phyloP scores from a whole-genome alignment of 441 rosid species.

The Pelargonium fulgidum region DNA sequence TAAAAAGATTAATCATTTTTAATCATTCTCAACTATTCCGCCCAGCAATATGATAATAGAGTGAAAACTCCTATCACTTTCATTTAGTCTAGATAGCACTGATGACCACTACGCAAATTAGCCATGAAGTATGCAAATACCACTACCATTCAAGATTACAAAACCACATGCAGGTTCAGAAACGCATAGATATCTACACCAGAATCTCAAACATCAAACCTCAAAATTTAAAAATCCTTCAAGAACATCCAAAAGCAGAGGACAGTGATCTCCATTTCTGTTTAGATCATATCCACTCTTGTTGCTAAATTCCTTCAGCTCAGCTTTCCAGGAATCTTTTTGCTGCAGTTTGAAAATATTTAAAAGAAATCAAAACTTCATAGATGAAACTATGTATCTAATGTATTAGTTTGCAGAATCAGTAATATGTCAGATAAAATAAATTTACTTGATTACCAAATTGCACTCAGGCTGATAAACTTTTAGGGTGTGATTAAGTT shows the following conservation, averaged over 20 bases:
- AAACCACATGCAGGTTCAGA: not conserved
- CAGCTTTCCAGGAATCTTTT: conserved; percentile 28
- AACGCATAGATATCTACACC: not conserved
- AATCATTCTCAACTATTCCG: not conserved
- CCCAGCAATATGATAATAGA: not conserved
- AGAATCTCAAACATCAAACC: conserved; percentile 8
- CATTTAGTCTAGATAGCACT: not conserved
- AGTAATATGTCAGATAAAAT: not conserved
- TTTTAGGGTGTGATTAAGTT: conserved; percentile 25
- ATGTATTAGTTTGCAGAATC: not conserved
- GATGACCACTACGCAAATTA: not conserved
- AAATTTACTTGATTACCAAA: conserved; percentile 23
- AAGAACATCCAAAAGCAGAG: conserved; percentile 13
- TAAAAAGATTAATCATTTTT: too few relatives aligned
- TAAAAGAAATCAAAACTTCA: not conserved
- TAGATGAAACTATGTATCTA: not conserved
- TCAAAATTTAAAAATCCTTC: conserved; percentile 27
- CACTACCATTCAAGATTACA: not conserved
- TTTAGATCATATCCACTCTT: conserved; percentile 29
- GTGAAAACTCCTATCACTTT: not conserved
- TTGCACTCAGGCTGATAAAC: conserved; percentile 29
- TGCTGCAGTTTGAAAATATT: conserved; percentile 19
- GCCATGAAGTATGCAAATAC: not conserved
- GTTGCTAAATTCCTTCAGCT: conserved; percentile 26
- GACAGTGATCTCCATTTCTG: conserved; percentile 25